A percentile compares a stretch with the other conserved stretches of the same genome.
Conservation (phyloP, 2,329 filamentous ascomycete genomes). For the Zymoseptoria tritici region DNA sequence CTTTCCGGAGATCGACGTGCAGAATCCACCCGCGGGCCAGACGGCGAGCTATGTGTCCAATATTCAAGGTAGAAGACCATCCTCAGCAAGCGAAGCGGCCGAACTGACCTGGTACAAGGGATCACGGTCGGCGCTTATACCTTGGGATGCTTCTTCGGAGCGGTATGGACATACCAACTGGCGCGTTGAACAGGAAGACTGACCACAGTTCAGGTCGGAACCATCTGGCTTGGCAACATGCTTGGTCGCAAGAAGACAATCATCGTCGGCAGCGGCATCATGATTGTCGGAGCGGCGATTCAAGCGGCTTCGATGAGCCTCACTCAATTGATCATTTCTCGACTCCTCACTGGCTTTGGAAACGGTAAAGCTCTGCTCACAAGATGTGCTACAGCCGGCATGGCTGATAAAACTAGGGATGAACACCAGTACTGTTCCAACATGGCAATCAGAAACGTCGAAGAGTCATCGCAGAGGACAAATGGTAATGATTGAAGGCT, state of each 20-base stretch:
- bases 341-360: conserved; percentile 45
- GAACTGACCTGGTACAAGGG: neutral
- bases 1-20: conserved; percentile 32
- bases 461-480: conserved; percentile 89
- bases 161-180: conserved; percentile 24
- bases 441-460: conserved; percentile 52
- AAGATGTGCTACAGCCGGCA: conserved; percentile 34
- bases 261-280: conserved; percentile 52
- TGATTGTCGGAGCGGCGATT: conserved; percentile 53
- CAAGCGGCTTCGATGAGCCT: conserved; percentile 47
- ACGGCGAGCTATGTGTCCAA: conserved; percentile 15
- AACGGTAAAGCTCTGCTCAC: conserved; percentile 37
- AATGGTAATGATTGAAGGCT: conserved; percentile 92
- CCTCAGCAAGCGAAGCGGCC: neutral
- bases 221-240: conserved; percentile 48
- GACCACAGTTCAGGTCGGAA: conserved; percentile 5
- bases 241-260: conserved; percentile 52
- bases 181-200: neutral
- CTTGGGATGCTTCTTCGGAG: conserved; percentile 12
- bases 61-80: conserved; percentile 30
- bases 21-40: conserved; percentile 8
- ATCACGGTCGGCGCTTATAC: conserved; percentile 29
- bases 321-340: conserved; percentile 40
- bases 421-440: conserved; percentile 34
- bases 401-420: conserved; percentile 35